These are phyloP conservation scores for Fusarium sp. DNA, from an alignment of 2,329 filamentous ascomycete species.

Conservation along the genomic window DNA sequence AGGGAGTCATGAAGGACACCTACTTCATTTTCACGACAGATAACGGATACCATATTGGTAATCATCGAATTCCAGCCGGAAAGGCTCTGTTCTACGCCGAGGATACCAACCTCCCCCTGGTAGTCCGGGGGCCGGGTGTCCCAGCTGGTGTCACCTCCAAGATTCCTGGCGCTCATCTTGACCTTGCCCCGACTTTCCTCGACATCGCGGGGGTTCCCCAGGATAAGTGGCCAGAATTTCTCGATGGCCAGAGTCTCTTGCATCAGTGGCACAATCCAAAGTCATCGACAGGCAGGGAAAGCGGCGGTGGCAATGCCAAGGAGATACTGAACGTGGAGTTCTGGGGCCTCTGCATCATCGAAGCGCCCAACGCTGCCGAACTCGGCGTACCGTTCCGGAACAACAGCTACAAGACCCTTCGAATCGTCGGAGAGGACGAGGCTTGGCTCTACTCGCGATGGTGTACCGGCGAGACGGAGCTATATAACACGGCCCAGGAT, in stretches of 20 bases:
- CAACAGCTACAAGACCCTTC: slow-evolving; percentile 67
- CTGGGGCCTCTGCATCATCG: slow-evolving; percentile 53
- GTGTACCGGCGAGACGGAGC: slow-evolving; percentile 61
- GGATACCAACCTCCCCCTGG: slow-evolving; percentile 63
- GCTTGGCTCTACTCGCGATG: slow-evolving; percentile 67
- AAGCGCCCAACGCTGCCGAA: slow-evolving; percentile 17
- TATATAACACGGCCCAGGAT: slow-evolving; percentile 60
- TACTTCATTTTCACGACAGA: slow-evolving; percentile 65
- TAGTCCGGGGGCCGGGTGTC: slow-evolving; percentile 62
- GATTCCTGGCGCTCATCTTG: slow-evolving; percentile 62
- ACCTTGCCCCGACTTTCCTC: slow-evolving; percentile 67
- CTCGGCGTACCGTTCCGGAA: slow-evolving; percentile 43
- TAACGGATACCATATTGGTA: slow-evolving; percentile 65
- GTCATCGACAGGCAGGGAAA: slow-evolving; percentile 25
- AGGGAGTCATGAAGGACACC: slow-evolving; percentile 52
- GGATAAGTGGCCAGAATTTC: slow-evolving; percentile 38
- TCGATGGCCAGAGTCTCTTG: slow-evolving; percentile 40
- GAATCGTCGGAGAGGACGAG: slow-evolving; percentile 59
- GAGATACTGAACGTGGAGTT: slow-evolving; percentile 59
- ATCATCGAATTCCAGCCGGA: slow-evolving; percentile 63
- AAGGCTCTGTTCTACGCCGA: slow-evolving; percentile 64
- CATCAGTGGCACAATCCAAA: slow-evolving; percentile 24
- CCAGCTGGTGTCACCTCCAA: slow-evolving; percentile 50
- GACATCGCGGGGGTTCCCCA: slow-evolving; percentile 47
- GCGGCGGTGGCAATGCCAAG: not conserved